Conservation (phyloP, 1,284 basidiomycete genomes). For the Tilletia setariae region DNA sequence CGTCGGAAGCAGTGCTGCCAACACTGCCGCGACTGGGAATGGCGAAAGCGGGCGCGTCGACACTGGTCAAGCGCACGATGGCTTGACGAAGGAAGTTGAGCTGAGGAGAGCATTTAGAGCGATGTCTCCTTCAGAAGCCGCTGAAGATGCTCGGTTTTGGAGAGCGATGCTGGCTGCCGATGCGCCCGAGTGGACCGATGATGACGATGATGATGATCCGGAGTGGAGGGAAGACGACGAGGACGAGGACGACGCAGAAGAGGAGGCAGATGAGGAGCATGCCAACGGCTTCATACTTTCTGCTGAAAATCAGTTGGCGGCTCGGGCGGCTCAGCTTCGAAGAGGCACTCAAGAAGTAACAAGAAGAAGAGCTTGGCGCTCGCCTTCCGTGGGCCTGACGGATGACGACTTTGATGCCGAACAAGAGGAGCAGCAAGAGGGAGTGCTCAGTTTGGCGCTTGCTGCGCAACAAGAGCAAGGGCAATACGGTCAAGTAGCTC, state of each 20-base stretch:
- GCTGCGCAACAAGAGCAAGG: background rate
- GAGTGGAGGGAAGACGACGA: conserved; percentile 25
- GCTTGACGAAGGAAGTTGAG: conserved; percentile 5
- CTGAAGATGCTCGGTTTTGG: conserved; percentile 8
- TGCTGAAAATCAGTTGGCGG: conserved; percentile 17
- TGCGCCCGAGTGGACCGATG: conserved; percentile 2
- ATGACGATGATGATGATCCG: background rate
- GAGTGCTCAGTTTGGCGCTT: background rate
- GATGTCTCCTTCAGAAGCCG: conserved; percentile 2
- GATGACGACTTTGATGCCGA: conserved; percentile 12
- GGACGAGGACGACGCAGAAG: conserved; percentile 19
- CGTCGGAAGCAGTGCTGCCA: background rate
- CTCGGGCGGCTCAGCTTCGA: background rate
- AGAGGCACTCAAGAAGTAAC: background rate
- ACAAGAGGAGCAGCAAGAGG: conserved; percentile 11
- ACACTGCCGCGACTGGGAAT: background rate
- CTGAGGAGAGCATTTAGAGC: background rate
- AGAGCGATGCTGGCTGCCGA: conserved; percentile 14
- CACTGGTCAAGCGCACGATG: background rate
- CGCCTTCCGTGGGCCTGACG: conserved; percentile 6
- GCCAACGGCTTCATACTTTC: conserved; percentile 1
- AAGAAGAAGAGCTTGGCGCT: background rate
- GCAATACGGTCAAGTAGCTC: background rate
- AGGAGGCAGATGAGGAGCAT: background rate
- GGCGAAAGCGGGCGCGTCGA: background rate